A percentile compares a stretch with the other conserved stretches of the same genome.
These are phyloP conservation scores for Theileria sp. DNA, from an alignment of 169 alveolate genomes.

Conservation along the genomic window DNA sequence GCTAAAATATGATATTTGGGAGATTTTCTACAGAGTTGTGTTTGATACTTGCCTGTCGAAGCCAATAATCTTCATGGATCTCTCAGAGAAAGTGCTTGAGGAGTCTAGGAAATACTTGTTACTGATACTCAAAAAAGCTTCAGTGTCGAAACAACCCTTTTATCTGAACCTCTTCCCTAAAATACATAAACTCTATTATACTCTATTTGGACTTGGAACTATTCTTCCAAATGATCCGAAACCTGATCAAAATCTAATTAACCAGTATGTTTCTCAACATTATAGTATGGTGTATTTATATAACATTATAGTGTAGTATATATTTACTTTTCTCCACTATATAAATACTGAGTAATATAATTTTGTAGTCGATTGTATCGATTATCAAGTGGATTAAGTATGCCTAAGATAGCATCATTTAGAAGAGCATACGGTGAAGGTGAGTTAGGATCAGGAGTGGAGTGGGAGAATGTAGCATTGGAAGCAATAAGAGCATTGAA, in stretches of 20 bases:
- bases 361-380: constrained; percentile 23
- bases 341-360: too few species aligned
- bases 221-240: constrained; percentile 28
- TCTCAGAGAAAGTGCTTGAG: constrained; percentile 4
- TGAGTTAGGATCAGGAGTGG: constrained; percentile 22
- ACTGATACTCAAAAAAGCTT: constrained; percentile 19
- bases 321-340: too few species aligned
- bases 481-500: constrained; percentile 71
- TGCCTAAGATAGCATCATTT: constrained; percentile 63
- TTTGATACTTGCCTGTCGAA: constrained; percentile 39
- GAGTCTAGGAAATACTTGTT: constrained; percentile 32
- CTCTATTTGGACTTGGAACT: constrained; percentile 48
- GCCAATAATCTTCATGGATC: constrained; percentile 38
- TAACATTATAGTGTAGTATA: too few species aligned
- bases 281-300: too few species aligned
- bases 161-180: constrained; percentile 28
- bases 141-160: constrained; percentile 22
- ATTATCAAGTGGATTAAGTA: constrained; percentile 38
- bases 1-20: constrained; percentile 40
- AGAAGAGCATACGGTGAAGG: constrained; percentile 55
- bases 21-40: constrained; percentile 27
- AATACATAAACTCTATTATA: constrained; percentile 16
- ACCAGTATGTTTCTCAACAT: constrained; percentile 17
- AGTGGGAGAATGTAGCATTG: constrained; percentile 70
- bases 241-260: constrained; percentile 40